Evolutionary conservation across 1,284 basidiomycete species (phyloP), one percentile per base, ranked within the genome.

Genomic region (Ustilago bromivora): DNA sequence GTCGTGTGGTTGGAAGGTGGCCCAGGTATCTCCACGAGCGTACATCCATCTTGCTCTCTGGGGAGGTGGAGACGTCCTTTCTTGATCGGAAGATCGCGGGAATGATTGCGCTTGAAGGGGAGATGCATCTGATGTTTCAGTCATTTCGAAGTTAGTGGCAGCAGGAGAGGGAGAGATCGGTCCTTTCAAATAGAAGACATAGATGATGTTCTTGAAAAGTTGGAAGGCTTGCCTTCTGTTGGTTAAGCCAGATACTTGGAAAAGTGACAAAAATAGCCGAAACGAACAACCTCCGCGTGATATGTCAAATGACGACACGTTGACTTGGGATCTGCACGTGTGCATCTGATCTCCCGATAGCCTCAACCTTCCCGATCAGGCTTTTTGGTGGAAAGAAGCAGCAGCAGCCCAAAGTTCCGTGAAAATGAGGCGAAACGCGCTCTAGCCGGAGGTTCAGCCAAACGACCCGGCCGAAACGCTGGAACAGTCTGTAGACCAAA

Each of bases 41-140:
- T 83, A 82, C 68, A 85, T 81, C 84, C 83, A 85, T 59, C 71
- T 68, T 12, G 80, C 68, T n/a, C 63, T 52, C 35, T 75, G 62
- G 3, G 47, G 63, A 12, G 75, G 79, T 4, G 67, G 66, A 17
- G 57, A 61, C 13, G 54, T 46, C 38, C 8, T 17, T 11, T 4
- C 43, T 46, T 46, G n/a, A 19, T 28, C 2, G 23, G 32, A 41
- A n/a, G 34, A 28, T 36, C 0, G 3, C 23, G 23, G 23, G 23
- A 28, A 28, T 3, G 54, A 52, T 46, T n/a, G 43, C n/a, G 6
- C 43, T 46, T 23, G n/a, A 19, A 28, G 3, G 23, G 32, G 41
- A n/a, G 34, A 28, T 36, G 59, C 35, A 34, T 59, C 43, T 28
- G 64, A 62, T 32, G 56, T 23, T 60, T 63, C 56, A 63, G 1